Evolutionary conservation across 2,329 filamentous ascomycete genomes (phyloP).

Genomic region (Scedosporium minutisporum): DNA sequence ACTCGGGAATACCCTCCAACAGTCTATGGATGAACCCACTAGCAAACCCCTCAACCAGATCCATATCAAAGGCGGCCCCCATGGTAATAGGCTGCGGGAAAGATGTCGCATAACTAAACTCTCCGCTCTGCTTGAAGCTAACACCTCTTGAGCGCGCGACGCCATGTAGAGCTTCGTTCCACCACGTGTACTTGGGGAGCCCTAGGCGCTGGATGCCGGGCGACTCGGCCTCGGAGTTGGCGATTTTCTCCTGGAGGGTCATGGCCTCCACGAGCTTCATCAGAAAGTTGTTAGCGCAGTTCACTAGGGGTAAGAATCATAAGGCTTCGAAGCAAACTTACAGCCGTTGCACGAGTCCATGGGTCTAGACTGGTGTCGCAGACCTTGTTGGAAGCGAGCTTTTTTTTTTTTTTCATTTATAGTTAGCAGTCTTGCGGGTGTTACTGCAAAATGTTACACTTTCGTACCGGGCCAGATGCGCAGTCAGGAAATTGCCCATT

Average conservation of each 20-base stretch:
- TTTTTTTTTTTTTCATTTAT: background rate
- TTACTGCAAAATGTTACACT: background rate
- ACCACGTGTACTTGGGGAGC: slow-evolving; percentile 49
- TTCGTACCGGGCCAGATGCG: slow-evolving; percentile 3
- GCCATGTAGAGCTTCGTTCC: slow-evolving; percentile 55
- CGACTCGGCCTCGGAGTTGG: slow-evolving; percentile 20
- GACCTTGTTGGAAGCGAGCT: slow-evolving; percentile 5
- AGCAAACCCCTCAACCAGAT: slow-evolving; percentile 32
- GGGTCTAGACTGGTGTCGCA: slow-evolving; percentile 6
- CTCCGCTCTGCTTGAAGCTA: slow-evolving; percentile 26
- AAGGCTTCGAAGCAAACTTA: background rate
- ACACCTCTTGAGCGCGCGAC: slow-evolving; percentile 46
- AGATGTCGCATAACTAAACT: slow-evolving; percentile 52
- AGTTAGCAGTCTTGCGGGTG: too few relatives aligned
- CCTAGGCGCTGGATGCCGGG: slow-evolving; percentile 34
- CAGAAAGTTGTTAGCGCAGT: background rate
- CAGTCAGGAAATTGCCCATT: slow-evolving; percentile 5
- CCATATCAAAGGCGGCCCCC: slow-evolving; percentile 55
- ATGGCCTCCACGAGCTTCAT: slow-evolving; percentile 17
- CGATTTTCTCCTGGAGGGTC: slow-evolving; percentile 22
- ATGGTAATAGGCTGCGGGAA: slow-evolving; percentile 57
- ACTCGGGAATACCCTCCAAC: background rate
- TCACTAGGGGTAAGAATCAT: too few relatives aligned
- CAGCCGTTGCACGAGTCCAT: slow-evolving; percentile 1
- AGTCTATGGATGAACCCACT: background rate